Evolutionary conservation across 192 early-diverging fungal genomes (phyloP), one percentile per base, ranked within the genome.

Genomic region (Coemansia sp.): DNA sequence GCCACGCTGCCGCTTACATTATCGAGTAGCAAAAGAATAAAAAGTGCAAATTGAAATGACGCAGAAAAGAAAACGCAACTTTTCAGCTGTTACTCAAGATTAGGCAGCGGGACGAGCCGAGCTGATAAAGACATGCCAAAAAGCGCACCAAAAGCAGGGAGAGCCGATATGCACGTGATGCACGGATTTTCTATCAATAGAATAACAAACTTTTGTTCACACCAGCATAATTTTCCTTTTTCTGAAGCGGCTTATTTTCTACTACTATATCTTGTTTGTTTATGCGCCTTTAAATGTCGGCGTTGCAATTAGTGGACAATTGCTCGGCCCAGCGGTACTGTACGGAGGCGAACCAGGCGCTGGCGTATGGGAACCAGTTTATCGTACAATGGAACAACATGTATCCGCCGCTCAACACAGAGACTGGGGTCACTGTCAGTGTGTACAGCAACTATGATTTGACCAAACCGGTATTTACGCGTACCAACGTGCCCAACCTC

Each of bases 381-480:
- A 64, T 79, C 7, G 37, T 79, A 21, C 55, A 69, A 32, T 79
- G 76, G 76, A 79, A 79, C 67, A 79, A 79, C 64, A 32, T 67
- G 51, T 60, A 54, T 9, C 56, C 76, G 50, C 76, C 76, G 49
- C 71, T 79, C 19, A 79, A 65, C 50, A 27, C 67, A 11, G 58
- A 70, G 37, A 69, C 70, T 22, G 17, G 62, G 12, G 76, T 73
- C 2, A 73, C 76, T 0, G 48, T 79, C 1, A 45, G 51, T 6
- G 76, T 79, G 11, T 79, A 70, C 76, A 79, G 76, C 64, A 29
- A 7, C 12, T 79, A 70, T 19, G 76, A 79, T 61, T 51, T 58
- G 37, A 63, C 23, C 8, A 79, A 47, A 4, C 67, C 70, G 1
- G 39, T 73, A 15, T 73, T 45, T 56, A 60, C 62, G 45, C 4